Evolutionary conservation across 441 rosid species (phyloP), one percentile per base, ranked within the genome.

Genomic region (Erodium texanum): DNA sequence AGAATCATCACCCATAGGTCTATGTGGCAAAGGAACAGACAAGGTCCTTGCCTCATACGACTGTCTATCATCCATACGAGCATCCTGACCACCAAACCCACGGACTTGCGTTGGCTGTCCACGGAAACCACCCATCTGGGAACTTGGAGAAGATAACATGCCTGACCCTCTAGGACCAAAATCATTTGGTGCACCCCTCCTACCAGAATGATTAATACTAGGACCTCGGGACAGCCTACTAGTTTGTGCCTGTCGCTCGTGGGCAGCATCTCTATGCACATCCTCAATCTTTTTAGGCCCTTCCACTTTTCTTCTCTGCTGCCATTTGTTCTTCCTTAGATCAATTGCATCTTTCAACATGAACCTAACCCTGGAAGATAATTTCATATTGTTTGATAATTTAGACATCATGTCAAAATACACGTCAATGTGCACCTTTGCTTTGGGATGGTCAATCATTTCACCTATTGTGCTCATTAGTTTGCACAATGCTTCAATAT

Each of bases 241-340:
- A 41, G 82, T 61, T 71, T 87, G 97, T 58, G 88, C 83, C 52
- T 89, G 92, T 62, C 96, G 87, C 75, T 94, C 99, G 80, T 94
- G 97, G 64, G 93, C 97, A 75, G 98, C 98, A 85, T 92, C 99
- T 81, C 96, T 84, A 74, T 90, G 99, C 75, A 95, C 96, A 73
- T 95, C 99, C 66, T 92, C 98, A 12, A 95, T 90, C 85, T 95
- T 92, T 76, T 95, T 95, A 2, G 99, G 98, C 48, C 98, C 99
- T 78, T 92, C 99, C 24, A 90, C 96, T 81, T 95, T 95, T 81
- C 96, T 84, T 80, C 99, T 85, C 71, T 95, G 95, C 78, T 90
- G 97, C 98, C 99, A 90, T 74, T 86, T 95, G 76, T 89, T 90
- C 84, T 74, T 90, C 77, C 99, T 86, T 72, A 89, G 76, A 77